Percentiles rank a stretch among this genome's conserved stretches.
Conservation (phyloP, 257 asterid species). For the Cruciata laevipes region DNA sequence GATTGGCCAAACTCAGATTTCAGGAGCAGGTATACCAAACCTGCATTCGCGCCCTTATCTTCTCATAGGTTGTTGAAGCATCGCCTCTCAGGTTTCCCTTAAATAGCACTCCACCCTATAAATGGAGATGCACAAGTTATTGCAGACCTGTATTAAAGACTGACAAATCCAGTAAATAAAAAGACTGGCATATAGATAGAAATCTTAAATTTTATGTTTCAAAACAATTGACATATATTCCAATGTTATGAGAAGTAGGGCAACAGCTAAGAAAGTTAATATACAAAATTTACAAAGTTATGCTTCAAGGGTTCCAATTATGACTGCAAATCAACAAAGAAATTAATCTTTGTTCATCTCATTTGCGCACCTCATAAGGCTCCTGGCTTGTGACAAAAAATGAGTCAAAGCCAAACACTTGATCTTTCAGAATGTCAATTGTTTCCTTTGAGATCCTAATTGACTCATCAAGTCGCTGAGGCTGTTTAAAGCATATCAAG, state of each 20-base stretch:
- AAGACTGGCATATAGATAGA: background rate
- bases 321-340: background rate
- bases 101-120: conserved; percentile 85
- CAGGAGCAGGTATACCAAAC: conserved; percentile 35
- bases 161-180: background rate
- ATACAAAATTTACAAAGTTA: background rate
- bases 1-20: conserved; percentile 17
- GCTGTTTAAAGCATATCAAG: conserved; percentile 35
- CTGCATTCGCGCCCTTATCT: conserved; percentile 71
- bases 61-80: conserved; percentile 77
- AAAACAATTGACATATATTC: background rate
- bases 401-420: conserved; percentile 92
- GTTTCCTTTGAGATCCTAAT: conserved; percentile 77
- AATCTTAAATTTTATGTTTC: background rate
- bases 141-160: background rate
- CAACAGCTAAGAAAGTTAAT: background rate
- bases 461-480: conserved; percentile 67
- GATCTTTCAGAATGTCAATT: conserved; percentile 74
- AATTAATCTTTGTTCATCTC: background rate
- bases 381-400: conserved; percentile 94
- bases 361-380: conserved; percentile 85
- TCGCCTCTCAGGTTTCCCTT: conserved; percentile 89
- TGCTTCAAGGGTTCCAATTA: background rate
- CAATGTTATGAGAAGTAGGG: background rate
- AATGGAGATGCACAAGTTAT: conserved; percentile 6